Base-by-base conservation (phyloP, 2,329 filamentous ascomycete genomes). In the Pseudogymnoascus sp. region DNA sequence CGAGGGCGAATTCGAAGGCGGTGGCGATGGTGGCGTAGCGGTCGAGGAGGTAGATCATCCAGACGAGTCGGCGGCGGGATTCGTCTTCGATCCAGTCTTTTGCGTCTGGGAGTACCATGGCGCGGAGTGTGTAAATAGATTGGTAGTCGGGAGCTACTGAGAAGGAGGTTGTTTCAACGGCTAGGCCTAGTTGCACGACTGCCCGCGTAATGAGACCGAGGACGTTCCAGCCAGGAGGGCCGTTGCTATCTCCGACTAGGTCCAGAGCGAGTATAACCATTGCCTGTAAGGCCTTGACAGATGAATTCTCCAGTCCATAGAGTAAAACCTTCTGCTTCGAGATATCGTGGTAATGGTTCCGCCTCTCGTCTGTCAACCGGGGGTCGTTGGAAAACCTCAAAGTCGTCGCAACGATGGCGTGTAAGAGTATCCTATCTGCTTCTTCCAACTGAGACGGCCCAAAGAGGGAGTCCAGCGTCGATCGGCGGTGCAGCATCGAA, bases 31-130 rank as follows among this genome's bases (percentile, higher is more conserved):
- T 96, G 0, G 92, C 92, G 73, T 96, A 96, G 61, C 93, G 84
- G 73, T 97, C 93, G 5, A 97, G 81, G 11, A 96, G 78, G 72
- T 96, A 97, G 10, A 96, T 87, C 87, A 96, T 93, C 93, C 93
- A 97, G 75, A 97, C 96, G 0, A 96, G 79, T 25, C 93, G 82
- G 28, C 93, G 83, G 28, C 92, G 82, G 45, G 90, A 90, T 75
- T 97, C 93, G 66, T 96, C 93, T 73, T 96, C 92, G 64, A 96
- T 89, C 75, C 93, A 96, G 66, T 92, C 90, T 61, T 85, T 87
- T 0, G 93, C 84, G 66, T 96, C 92, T 0, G 92, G 90, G 0
- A 96, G 79, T 2, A 93, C 87, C 79, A 93, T 93, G 14, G 92
- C 91, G 63, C 92, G 83, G 51, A 96, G 79, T 0, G 92, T 96